A percentile compares a stretch with the other conserved stretches of the same genome.
Evolutionary conservation across 345 rosid genomes (phyloP).

Genomic region (Kandelia obovata): DNA sequence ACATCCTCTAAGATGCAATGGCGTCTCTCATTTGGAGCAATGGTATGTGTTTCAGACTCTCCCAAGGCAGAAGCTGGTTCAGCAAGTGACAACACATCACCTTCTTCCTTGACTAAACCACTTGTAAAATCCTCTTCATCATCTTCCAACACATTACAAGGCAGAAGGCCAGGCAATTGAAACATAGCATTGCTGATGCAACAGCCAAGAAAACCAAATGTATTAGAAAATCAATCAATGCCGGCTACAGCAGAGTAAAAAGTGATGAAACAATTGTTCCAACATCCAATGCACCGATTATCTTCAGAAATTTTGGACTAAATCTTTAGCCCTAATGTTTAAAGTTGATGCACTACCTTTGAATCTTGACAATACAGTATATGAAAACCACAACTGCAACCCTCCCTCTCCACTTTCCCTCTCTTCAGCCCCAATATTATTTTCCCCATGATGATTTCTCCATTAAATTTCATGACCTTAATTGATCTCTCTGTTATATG

Average conservation of each 20-base stretch:
- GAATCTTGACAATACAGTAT: too few relatives aligned
- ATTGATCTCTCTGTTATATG: too few relatives aligned
- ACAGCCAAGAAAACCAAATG: slow-evolving; percentile 16
- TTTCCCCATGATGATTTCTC: too few relatives aligned
- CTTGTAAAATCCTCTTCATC: slow-evolving; percentile 53
- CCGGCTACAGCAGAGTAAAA: not conserved
- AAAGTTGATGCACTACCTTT: too few relatives aligned
- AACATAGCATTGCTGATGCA: slow-evolving; percentile 75
- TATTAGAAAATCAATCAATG: slow-evolving; percentile 10
- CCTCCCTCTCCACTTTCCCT: too few relatives aligned
- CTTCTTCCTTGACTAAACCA: slow-evolving; percentile 35
- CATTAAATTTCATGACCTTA: too few relatives aligned
- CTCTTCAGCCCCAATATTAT: too few relatives aligned
- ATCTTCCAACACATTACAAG: slow-evolving; percentile 60
- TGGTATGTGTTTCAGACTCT: slow-evolving; percentile 41
- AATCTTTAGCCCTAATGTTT: too few relatives aligned
- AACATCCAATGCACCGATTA: not conserved
- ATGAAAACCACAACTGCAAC: not conserved
- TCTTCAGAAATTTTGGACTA: too few relatives aligned
- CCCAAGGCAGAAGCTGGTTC: slow-evolving; percentile 37
- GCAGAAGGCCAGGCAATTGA: slow-evolving; percentile 73
- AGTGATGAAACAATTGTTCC: not conserved
- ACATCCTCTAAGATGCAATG: slow-evolving; percentile 75
- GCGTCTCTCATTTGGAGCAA: slow-evolving; percentile 55
- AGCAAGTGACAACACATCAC: slow-evolving; percentile 31